A percentile compares a stretch with the other conserved stretches of the same genome.
Evolutionary conservation across 805 yeast genomes (phyloP).

Genomic region (Kuraishia cidri): DNA sequence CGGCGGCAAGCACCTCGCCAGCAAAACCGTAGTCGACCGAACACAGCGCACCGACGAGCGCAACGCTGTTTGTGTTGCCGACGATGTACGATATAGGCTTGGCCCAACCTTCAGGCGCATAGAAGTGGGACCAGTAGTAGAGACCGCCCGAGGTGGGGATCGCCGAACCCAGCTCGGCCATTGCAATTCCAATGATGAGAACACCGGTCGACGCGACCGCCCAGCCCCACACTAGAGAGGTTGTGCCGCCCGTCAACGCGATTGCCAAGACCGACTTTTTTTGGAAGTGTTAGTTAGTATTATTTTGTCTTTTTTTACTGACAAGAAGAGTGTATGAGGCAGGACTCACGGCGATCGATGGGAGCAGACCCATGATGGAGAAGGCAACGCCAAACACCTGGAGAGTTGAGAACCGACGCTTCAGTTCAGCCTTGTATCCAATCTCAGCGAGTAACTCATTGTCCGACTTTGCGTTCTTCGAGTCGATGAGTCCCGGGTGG

Average conservation of each 20-base stretch:
- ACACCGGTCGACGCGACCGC: constrained; percentile 40
- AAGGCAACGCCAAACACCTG: constrained; percentile 57
- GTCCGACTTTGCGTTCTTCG: constrained; percentile 16
- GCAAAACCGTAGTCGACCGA: constrained; percentile 37
- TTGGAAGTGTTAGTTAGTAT: too few species aligned
- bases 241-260: constrained; percentile 49
- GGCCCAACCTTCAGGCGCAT: constrained; percentile 25
- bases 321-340: too few species aligned
- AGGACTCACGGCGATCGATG: constrained; percentile 57
- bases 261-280: too few species aligned
- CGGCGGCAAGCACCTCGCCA: constrained; percentile 31
- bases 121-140: constrained; percentile 50
- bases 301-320: too few species aligned
- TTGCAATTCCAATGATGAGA: constrained; percentile 42
- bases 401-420: constrained; percentile 47
- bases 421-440: constrained; percentile 57
- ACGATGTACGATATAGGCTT: constrained; percentile 30
- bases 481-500: constrained; percentile 15
- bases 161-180: constrained; percentile 56
- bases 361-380: constrained; percentile 55
- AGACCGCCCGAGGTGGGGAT: constrained; percentile 68
- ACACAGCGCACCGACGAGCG: constrained; percentile 31
- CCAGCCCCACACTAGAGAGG: constrained; percentile 54
- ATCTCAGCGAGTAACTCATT: constrained; percentile 35
- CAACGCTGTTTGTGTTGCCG: constrained; percentile 33